Percentiles rank a stretch among this genome's conserved stretches.
phyloP scores from a whole-genome alignment of 225 moss, liverwort and hornwort species.

The Ulota crispa region DNA sequence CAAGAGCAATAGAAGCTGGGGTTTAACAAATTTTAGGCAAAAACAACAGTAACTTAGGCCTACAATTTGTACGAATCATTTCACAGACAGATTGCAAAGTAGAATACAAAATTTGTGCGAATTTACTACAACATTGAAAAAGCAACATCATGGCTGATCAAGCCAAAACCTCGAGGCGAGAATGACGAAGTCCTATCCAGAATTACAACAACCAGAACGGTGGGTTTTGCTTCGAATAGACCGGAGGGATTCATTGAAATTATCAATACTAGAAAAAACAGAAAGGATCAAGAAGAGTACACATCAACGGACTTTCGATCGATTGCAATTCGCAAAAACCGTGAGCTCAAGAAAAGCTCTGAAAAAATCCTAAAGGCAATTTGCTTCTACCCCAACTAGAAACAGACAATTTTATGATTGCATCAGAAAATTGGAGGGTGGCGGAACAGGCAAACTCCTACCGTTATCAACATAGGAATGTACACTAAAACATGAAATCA shows the following conservation, averaged over 20 bases:
- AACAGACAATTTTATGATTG: not conserved
- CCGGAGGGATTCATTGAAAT: not conserved
- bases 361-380: not conserved
- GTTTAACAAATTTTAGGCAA: not conserved
- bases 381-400: not conserved
- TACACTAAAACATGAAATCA: not conserved
- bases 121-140: not conserved
- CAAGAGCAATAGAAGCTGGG: not conserved
- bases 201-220: not conserved
- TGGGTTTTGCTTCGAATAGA: not conserved
- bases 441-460: not conserved
- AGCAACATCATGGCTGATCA: not conserved
- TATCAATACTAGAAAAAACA: not conserved
- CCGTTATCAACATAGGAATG: not conserved
- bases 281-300: not conserved
- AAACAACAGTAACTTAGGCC: not conserved
- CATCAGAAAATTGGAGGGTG: not conserved
- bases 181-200: not conserved
- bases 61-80: not conserved
- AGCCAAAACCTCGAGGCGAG: not conserved
- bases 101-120: not conserved
- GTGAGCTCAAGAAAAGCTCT: conserved; percentile 1
- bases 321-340: not conserved
- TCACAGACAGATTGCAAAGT: not conserved
- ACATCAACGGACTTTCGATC: not conserved